Conservation (phyloP, 495 filamentous ascomycete genomes). For the Cercophora scortea region DNA sequence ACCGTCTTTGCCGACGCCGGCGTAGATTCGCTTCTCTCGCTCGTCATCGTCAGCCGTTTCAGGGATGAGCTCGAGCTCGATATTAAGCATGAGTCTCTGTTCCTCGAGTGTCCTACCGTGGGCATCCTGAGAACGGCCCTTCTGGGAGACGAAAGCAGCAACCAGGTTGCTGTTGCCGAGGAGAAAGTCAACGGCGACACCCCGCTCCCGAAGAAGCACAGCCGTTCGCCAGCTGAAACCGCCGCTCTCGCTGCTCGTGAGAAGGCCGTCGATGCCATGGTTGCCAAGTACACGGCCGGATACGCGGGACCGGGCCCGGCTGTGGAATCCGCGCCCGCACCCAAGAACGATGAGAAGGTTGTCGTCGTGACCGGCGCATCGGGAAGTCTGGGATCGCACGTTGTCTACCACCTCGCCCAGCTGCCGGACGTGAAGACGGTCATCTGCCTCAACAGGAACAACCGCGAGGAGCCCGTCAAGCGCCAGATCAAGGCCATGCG, state of each 20-base stretch:
- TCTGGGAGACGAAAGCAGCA: neutral
- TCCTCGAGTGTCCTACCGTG: conserved; percentile 20
- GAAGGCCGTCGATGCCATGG: neutral
- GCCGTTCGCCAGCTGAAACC: neutral
- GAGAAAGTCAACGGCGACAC: neutral
- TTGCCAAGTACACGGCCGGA: neutral
- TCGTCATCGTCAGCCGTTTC: conserved; percentile 32
- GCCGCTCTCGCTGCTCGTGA: neutral
- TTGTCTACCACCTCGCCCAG: conserved; percentile 17
- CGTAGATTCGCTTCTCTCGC: conserved; percentile 39
- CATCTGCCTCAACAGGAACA: conserved; percentile 39
- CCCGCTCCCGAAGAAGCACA: neutral
- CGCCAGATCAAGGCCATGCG: neutral
- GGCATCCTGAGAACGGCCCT: neutral
- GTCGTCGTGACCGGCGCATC: neutral
- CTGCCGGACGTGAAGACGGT: conserved; percentile 25
- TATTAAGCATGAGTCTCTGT: conserved; percentile 25
- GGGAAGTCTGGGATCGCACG: neutral
- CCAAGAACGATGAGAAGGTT: neutral
- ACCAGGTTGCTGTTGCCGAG: neutral
- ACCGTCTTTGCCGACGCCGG: conserved; percentile 33
- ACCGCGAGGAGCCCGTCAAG: neutral
- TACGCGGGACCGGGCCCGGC: neutral
- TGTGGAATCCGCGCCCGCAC: neutral
- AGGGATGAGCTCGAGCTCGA: conserved; percentile 39